These are phyloP conservation scores for Cladosporium sphaerospermum DNA, from an alignment of 2,329 filamentous ascomycete species.

Conservation along the genomic window DNA sequence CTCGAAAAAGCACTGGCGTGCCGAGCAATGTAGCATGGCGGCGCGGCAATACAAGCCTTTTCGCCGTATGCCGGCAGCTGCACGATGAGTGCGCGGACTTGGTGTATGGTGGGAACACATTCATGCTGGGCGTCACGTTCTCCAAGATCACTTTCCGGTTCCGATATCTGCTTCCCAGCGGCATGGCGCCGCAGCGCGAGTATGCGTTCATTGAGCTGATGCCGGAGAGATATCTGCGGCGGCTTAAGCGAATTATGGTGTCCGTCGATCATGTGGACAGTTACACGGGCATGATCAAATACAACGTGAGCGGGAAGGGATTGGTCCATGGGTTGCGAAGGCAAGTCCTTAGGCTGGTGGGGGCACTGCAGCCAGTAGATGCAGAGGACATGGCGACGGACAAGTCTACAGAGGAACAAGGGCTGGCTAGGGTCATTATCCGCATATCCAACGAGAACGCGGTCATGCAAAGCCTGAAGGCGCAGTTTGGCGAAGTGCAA, in stretches of 20 bases:
- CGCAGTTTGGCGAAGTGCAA: conserved; percentile 23
- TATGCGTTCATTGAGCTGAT: conserved; percentile 39
- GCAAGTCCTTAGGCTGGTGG: conserved; percentile 38
- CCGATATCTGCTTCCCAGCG: conserved; percentile 36
- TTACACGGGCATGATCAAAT: conserved; percentile 48
- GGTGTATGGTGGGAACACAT: conserved; percentile 42
- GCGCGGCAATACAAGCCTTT: conserved; percentile 35
- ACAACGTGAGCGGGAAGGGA: conserved; percentile 42
- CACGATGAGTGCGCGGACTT: conserved; percentile 40
- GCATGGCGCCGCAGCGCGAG: conserved; percentile 35
- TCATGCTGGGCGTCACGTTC: conserved; percentile 41
- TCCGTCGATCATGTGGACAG: conserved; percentile 44
- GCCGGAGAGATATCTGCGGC: conserved; percentile 34
- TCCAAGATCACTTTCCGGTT: conserved; percentile 39
- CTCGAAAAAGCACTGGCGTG: background rate
- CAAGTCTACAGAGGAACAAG: conserved; percentile 15
- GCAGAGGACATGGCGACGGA: conserved; percentile 23
- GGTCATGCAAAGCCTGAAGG: conserved; percentile 26
- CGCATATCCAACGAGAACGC: conserved; percentile 28
- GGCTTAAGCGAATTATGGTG: conserved; percentile 38
- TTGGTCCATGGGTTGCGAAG: conserved; percentile 37
- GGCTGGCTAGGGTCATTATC: conserved; percentile 21
- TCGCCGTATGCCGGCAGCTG: conserved; percentile 36
- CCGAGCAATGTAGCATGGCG: conserved; percentile 34
- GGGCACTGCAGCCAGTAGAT: conserved; percentile 25